Evolutionary conservation across 1,284 basidiomycete species (phyloP).

Genomic region (Sphagnurus paluster): DNA sequence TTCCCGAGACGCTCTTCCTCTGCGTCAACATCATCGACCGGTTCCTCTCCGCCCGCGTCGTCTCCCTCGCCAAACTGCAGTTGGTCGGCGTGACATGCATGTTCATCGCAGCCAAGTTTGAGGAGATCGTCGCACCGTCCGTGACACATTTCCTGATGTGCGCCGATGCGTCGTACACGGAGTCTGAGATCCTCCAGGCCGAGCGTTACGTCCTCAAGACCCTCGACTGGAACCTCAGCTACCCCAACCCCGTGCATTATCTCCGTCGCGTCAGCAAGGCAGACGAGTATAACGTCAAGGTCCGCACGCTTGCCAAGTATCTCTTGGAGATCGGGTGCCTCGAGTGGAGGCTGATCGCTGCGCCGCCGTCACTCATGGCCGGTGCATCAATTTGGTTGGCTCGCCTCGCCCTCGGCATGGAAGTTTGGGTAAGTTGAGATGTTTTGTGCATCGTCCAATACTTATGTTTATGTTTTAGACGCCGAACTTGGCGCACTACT

Average conservation of each 20-base stretch:
- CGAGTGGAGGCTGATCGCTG: constrained; percentile 83
- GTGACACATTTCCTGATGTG: constrained; percentile 86
- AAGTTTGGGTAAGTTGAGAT: constrained; percentile 75
- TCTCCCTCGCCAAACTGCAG: constrained; percentile 92
- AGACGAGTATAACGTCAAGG: constrained; percentile 93
- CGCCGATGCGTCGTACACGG: constrained; percentile 85
- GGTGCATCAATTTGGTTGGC: constrained; percentile 92
- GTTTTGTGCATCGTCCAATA: neutral
- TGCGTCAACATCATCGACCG: constrained; percentile 96
- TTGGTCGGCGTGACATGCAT: constrained; percentile 94
- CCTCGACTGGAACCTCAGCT: constrained; percentile 89
- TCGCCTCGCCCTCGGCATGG: constrained; percentile 78
- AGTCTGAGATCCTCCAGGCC: constrained; percentile 89
- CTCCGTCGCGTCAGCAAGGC: constrained; percentile 91
- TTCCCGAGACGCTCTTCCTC: constrained; percentile 96
- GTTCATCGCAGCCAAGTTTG: constrained; percentile 94
- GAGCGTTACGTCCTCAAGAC: constrained; percentile 94
- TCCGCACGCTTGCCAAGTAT: constrained; percentile 91
- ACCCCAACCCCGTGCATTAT: constrained; percentile 94
- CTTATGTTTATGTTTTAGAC: constrained; percentile 48
- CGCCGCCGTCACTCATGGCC: constrained; percentile 84
- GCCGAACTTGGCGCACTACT: constrained; percentile 89
- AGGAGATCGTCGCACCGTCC: constrained; percentile 93
- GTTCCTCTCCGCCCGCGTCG: constrained; percentile 88
- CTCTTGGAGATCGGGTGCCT: constrained; percentile 89